Base-by-base conservation (phyloP, 148 eudicot species). In the Tetragonia tetragonoides region DNA sequence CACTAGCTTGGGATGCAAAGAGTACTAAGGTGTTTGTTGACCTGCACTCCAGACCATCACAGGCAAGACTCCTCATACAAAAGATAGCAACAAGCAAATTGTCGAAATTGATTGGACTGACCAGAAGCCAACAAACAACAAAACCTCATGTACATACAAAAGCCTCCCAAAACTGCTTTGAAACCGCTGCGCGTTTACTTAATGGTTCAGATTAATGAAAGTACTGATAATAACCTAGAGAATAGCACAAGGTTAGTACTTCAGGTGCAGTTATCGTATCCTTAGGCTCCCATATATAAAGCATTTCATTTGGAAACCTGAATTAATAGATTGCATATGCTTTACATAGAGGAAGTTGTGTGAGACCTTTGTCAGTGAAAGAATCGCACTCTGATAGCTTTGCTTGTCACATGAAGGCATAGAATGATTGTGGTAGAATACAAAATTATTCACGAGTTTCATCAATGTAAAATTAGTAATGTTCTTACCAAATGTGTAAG, bases 401-500 rank as follows among this genome's bases (percentile, higher is more conserved):
- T 28, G 34, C 34, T 28, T 28, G 34, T 28, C 34, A 28, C 34
- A 28, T 28, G 34, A 28, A 28, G 34, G 34, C 34, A 28, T 28
- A 28, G 34, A 28, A 28, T 28, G 34, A 46, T 46, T 10, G 49
- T 5, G 10, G 49, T 46, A 17, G 15, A 10, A 57, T 28, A 74
- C 75, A 71, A 81, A 70, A 54, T 69, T 39, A 76, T 42, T 37
- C 59, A 53, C 4, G 66, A 62, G 28, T 28, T 5, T 23, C 74
- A 72, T 39, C 3, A 20, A 24, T 28, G 1, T 28, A 28, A 28
- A 28, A 28, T 28, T 40, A 41, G 67, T 39, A 49, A 53, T 17
- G 54, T 47, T 54, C 90, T 81, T 84, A 95, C 97, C 99, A 84
- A 95, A 95, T 76, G 99, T 95, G 83, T 95, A 95, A 20, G 97